A percentile compares a stretch with the other conserved stretches of the same genome.
Evolutionary conservation across 208 protist genomes (phyloP).

Genomic region (Acanthamoeba lugdunensis): DNA sequence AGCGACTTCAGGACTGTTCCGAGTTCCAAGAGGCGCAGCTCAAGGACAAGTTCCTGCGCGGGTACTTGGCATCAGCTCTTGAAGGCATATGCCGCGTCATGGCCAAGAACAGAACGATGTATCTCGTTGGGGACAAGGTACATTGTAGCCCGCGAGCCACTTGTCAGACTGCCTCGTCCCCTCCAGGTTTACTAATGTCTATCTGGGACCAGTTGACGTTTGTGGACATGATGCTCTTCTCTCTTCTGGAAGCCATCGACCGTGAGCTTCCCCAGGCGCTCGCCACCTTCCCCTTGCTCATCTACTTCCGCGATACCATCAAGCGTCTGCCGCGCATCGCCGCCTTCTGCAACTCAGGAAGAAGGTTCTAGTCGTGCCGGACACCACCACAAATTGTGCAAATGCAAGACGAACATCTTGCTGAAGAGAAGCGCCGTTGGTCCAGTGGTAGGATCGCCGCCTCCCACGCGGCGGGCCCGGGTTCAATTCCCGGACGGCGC

Average conservation of each 20-base stretch:
- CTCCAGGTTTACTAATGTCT: neutral
- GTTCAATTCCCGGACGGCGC: constrained; percentile 1
- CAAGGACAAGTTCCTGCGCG: constrained; percentile 12
- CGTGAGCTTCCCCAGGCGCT: neutral
- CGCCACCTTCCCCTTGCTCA: constrained; percentile 7
- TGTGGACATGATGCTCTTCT: constrained; percentile 15
- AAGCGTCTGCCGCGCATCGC: neutral
- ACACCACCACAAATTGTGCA: too few relatives aligned
- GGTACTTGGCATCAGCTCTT: neutral
- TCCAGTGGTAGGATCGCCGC: constrained; percentile 1
- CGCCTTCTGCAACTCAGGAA: constrained; percentile 2
- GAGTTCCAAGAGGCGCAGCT: constrained; percentile 42
- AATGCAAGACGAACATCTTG: too few relatives aligned
- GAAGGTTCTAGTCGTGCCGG: neutral
- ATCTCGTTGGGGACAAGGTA: constrained; percentile 58
- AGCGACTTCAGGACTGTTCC: neutral
- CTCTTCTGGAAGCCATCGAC: constrained; percentile 23
- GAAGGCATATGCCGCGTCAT: neutral
- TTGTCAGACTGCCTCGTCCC: neutral
- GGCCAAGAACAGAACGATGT: constrained; percentile 44
- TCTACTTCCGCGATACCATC: constrained; percentile 5
- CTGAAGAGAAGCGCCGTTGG: neutral
- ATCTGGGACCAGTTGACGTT: neutral
- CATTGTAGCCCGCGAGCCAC: neutral
- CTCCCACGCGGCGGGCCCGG: neutral